A percentile compares a stretch with the other conserved stretches of the same genome.
Conservation (phyloP, 2,329 filamentous ascomycete species). For the Ophiostoma fasciatum region DNA sequence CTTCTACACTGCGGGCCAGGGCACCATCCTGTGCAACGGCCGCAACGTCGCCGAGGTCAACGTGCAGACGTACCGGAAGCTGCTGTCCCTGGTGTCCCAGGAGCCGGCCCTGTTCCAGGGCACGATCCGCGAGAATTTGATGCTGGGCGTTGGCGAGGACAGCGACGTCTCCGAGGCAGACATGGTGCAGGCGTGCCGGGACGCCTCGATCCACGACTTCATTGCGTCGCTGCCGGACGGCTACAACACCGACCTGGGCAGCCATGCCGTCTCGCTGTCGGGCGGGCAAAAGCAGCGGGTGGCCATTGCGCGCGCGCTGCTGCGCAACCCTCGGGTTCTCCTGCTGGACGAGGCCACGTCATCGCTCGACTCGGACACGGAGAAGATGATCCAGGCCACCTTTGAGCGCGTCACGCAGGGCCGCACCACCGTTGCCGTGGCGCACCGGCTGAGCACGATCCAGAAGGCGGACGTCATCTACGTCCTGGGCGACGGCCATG, state of each 20-base stretch:
- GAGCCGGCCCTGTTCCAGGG: conserved; percentile 93
- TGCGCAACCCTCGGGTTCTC: conserved; percentile 80
- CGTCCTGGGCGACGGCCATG: conserved; percentile 80
- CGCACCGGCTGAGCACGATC: conserved; percentile 82
- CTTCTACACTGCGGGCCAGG: conserved; percentile 80
- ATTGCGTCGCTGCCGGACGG: conserved; percentile 71
- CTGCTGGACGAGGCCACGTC: conserved; percentile 71
- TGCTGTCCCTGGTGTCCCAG: conserved; percentile 79
- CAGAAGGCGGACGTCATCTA: conserved; percentile 92
- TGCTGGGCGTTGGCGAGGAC: conserved; percentile 56
- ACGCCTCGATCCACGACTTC: conserved; percentile 88
- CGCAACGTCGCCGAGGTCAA: conserved; percentile 69
- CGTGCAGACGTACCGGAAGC: conserved; percentile 70
- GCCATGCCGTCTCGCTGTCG: conserved; percentile 70
- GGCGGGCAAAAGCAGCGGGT: conserved; percentile 93
- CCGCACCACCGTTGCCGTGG: conserved; percentile 85
- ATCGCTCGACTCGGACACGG: conserved; percentile 60
- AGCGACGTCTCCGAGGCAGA: conserved; percentile 51
- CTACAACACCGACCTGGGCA: conserved; percentile 73
- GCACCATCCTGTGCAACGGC: conserved; percentile 69
- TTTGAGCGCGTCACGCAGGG: conserved; percentile 71
- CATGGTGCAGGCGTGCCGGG: conserved; percentile 65
- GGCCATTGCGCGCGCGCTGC: conserved; percentile 78
- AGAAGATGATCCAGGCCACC: conserved; percentile 68
- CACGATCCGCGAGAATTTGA: conserved; percentile 77